These are phyloP conservation scores for Jaltomata sinuosa DNA, from an alignment of 257 asterid genomes.

Conservation along the genomic window DNA sequence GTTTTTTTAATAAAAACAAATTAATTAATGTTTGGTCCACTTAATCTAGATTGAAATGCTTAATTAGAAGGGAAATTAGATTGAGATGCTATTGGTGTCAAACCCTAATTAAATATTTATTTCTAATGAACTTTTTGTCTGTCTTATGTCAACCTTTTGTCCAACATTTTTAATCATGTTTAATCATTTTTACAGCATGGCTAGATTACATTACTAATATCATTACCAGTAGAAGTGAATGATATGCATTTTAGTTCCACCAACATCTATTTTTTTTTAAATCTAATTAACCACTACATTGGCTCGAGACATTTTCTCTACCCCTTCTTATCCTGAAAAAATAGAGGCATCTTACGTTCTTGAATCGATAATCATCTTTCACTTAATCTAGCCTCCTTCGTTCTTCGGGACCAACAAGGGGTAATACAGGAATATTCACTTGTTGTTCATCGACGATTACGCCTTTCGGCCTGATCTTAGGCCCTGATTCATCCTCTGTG, in stretches of 20 bases:
- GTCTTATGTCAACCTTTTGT: constrained; percentile 32
- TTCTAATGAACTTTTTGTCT: constrained; percentile 39
- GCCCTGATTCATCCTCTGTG: too few relatives aligned
- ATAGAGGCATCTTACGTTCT: too few relatives aligned
- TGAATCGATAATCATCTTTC: too few relatives aligned
- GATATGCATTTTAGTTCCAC: background rate
- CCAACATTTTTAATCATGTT: constrained; percentile 27
- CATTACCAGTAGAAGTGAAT: background rate
- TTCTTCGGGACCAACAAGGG: too few relatives aligned
- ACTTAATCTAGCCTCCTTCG: too few relatives aligned
- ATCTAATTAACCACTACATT: too few relatives aligned
- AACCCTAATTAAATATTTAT: constrained; percentile 13
- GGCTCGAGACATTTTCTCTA: too few relatives aligned
- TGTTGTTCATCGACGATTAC: too few relatives aligned
- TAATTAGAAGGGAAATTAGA: constrained; percentile 1
- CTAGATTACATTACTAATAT: background rate
- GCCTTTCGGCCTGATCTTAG: too few relatives aligned
- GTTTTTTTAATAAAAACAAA: background rate
- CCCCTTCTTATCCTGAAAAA: too few relatives aligned
- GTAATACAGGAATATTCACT: too few relatives aligned
- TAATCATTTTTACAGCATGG: constrained; percentile 7
- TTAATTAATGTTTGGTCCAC: background rate
- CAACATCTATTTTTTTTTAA: background rate
- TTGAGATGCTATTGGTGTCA: constrained; percentile 4
- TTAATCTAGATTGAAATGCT: background rate